Evolutionary conservation across 768 basidiomycete genomes (phyloP).

Genomic region (Mycena vulgaris): DNA sequence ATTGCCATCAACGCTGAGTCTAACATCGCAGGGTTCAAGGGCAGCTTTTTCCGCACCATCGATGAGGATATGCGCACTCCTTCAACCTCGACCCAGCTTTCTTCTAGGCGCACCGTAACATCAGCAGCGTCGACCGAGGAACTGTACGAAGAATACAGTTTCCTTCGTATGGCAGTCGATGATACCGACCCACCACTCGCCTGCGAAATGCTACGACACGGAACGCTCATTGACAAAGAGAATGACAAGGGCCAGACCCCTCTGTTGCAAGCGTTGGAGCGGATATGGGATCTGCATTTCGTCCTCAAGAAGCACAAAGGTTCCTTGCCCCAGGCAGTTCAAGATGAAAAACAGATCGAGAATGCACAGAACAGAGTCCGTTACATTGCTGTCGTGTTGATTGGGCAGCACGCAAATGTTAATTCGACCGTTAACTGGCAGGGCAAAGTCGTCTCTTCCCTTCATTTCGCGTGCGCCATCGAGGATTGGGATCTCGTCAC

Average conservation of each 20-base stretch:
- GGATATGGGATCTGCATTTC: slow-evolving; percentile 17
- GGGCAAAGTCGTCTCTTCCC: slow-evolving; percentile 27
- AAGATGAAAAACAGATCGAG: slow-evolving; percentile 5
- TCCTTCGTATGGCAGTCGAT: slow-evolving; percentile 31
- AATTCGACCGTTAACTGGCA: slow-evolving; percentile 28
- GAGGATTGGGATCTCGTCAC: slow-evolving; percentile 40
- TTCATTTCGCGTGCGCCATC: slow-evolving; percentile 36
- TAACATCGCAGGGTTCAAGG: neutral
- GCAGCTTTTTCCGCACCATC: slow-evolving; percentile 15
- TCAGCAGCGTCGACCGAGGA: neutral
- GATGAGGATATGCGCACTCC: slow-evolving; percentile 7
- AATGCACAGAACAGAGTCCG: slow-evolving; percentile 17
- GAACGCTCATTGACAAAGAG: slow-evolving; percentile 4
- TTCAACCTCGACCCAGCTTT: slow-evolving; percentile 5
- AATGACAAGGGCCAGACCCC: slow-evolving; percentile 25
- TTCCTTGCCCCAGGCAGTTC: neutral
- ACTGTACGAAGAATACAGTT: slow-evolving; percentile 18
- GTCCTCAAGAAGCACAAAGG: neutral
- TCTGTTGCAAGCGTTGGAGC: slow-evolving; percentile 28
- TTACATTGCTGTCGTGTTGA: slow-evolving; percentile 33
- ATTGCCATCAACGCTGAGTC: neutral
- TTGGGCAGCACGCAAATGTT: slow-evolving; percentile 41
- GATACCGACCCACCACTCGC: slow-evolving; percentile 25
- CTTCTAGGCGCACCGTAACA: neutral
- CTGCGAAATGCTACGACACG: slow-evolving; percentile 30